Evolutionary conservation across 2,329 filamentous ascomycete genomes (phyloP).

Genomic region (Neopestalotiopsis sp.): DNA sequence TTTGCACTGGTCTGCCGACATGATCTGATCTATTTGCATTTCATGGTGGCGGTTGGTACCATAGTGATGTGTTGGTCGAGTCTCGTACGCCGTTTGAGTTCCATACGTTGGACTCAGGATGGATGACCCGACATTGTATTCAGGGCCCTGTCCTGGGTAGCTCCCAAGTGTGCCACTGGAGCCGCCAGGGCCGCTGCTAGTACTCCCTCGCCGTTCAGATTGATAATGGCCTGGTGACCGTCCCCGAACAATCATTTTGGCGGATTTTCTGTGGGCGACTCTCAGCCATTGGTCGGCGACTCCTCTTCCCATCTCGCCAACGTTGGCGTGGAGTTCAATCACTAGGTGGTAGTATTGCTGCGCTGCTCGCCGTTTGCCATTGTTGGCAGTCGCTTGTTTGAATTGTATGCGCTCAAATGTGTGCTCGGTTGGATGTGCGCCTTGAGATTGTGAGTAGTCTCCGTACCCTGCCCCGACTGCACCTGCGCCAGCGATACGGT

Average conservation of each 20-base stretch:
- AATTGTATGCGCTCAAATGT: constrained; percentile 92
- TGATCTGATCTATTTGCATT: constrained; percentile 48
- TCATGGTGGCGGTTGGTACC: constrained; percentile 49
- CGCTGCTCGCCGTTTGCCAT: constrained; percentile 85
- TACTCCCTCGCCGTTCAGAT: constrained; percentile 70
- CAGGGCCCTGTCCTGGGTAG: constrained; percentile 40
- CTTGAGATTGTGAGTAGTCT: constrained; percentile 37
- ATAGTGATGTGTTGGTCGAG: constrained; percentile 44
- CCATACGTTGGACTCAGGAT: constrained; percentile 44
- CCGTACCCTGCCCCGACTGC: constrained; percentile 43
- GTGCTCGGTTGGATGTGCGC: constrained; percentile 55
- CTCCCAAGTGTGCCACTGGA: constrained; percentile 65
- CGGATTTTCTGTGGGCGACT: constrained; percentile 74
- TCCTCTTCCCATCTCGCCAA: constrained; percentile 65
- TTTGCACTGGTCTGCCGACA: constrained; percentile 25
- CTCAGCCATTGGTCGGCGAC: constrained; percentile 65
- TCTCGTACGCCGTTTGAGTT: constrained; percentile 41
- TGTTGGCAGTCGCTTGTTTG: constrained; percentile 92
- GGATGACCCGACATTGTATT: constrained; percentile 42
- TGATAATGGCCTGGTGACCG: constrained; percentile 83
- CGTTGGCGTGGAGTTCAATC: constrained; percentile 79
- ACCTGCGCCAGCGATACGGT: constrained; percentile 35
- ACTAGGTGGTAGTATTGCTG: constrained; percentile 95
- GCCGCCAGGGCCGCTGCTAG: constrained; percentile 70
- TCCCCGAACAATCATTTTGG: constrained; percentile 86